Evolutionary conservation across 1,139 yeast genomes (phyloP).

Genomic region (Candida buenavistaensis): DNA sequence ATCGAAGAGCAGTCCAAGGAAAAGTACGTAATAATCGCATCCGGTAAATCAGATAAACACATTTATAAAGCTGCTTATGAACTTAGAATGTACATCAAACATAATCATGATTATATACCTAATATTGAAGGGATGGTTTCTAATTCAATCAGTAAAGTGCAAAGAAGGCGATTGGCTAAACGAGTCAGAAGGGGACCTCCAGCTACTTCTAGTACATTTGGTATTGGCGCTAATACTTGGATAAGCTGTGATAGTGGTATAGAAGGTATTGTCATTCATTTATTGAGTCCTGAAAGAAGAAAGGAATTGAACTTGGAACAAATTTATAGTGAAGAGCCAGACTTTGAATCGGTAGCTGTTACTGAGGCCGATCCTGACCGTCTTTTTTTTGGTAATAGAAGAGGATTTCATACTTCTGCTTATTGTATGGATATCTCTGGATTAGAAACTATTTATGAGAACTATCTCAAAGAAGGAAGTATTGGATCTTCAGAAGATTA

Average conservation of each 20-base stretch:
- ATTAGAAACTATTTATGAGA: conserved; percentile 9
- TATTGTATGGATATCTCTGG: conserved; percentile 11
- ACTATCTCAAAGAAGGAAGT: conserved; percentile 6
- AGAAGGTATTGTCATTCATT: conserved; percentile 66
- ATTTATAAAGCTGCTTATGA: conserved; percentile 69
- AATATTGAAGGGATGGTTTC: conserved; percentile 72
- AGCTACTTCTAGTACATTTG: conserved; percentile 58
- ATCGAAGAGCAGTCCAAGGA: conserved; percentile 28
- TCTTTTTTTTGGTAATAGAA: conserved; percentile 46
- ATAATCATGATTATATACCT: conserved; percentile 39
- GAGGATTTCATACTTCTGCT: conserved; percentile 35
- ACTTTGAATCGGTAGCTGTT: not conserved
- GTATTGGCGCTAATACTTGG: conserved; percentile 70
- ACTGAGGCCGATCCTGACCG: conserved; percentile 32
- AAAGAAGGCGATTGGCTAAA: conserved; percentile 61
- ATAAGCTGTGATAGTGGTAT: conserved; percentile 69
- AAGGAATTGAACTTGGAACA: conserved; percentile 66
- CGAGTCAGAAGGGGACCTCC: conserved; percentile 56
- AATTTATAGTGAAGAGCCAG: conserved; percentile 52
- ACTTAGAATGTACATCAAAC: conserved; percentile 42
- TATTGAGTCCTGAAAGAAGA: conserved; percentile 71
- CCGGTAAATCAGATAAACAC: conserved; percentile 81
- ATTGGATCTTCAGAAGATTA: conserved; percentile 1
- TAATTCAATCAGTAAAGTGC: conserved; percentile 54
- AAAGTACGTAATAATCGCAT: conserved; percentile 61